Percentiles rank a stretch among this genome's conserved stretches.
These are phyloP conservation scores for Podaxis carcinomalis DNA, from an alignment of 768 basidiomycete species.

Conservation along the genomic window DNA sequence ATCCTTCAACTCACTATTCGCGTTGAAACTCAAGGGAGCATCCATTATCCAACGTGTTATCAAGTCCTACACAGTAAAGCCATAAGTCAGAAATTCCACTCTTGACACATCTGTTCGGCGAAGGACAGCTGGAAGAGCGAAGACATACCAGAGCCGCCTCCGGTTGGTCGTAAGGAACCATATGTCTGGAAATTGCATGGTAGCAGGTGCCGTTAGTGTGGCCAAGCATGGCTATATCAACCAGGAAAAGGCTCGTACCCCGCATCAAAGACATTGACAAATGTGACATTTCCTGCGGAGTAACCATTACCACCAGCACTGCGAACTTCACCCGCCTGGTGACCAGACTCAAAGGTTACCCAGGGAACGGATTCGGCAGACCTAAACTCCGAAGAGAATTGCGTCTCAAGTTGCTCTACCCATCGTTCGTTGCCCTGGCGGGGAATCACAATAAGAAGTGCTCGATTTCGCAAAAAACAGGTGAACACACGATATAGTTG, in stretches of 20 bases:
- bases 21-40: conserved; percentile 9
- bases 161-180: conserved; percentile 90
- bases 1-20: background rate
- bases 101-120: background rate
- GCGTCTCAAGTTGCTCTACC: conserved; percentile 60
- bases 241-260: conserved; percentile 47
- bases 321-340: conserved; percentile 63
- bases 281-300: conserved; percentile 79
- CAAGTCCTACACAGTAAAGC: conserved; percentile 41
- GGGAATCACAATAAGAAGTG: background rate
- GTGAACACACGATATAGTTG: conserved; percentile 58
- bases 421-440: conserved; percentile 73
- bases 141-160: conserved; percentile 71
- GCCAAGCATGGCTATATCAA: background rate
- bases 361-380: conserved; percentile 48
- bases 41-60: conserved; percentile 45
- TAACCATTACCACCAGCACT: conserved; percentile 59
- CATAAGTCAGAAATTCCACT: background rate
- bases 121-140: background rate
- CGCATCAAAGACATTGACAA: conserved; percentile 72
- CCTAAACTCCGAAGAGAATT: conserved; percentile 60
- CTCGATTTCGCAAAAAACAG: background rate
- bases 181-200: conserved; percentile 49
- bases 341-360: conserved; percentile 47
- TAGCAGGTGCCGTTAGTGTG: background rate